Percentiles rank a stretch among this genome's conserved stretches.
Conservation (phyloP, 768 basidiomycete genomes). For the Coprinopsis sp. region DNA sequence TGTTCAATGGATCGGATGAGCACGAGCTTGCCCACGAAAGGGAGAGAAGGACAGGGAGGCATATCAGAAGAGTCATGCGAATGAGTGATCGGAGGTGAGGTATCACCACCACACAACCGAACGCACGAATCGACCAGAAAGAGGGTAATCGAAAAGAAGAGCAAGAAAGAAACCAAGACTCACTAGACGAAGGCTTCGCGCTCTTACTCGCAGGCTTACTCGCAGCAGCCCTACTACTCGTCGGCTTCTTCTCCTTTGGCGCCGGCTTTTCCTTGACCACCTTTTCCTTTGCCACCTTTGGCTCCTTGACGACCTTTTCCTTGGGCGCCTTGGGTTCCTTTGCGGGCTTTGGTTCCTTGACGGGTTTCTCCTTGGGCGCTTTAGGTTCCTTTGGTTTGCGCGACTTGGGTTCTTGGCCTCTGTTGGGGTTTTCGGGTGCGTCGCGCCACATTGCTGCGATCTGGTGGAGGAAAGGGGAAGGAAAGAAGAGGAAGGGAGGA, state of each 20-base stretch:
- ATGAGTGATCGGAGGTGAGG: no score
- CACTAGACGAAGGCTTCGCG: neutral
- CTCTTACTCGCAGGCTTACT: neutral
- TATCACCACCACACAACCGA: no score
- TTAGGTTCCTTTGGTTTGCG: conserved; percentile 2
- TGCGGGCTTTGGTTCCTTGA: neutral
- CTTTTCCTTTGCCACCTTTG: conserved; percentile 32
- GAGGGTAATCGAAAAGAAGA: no score
- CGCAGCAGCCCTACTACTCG: neutral
- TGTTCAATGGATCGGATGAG: no score
- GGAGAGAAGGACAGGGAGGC: no score
- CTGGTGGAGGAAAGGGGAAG: conserved; percentile 27
- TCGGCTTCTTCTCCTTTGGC: neutral
- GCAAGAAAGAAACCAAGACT: no score
- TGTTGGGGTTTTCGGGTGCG: conserved; percentile 61
- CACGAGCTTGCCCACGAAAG: no score
- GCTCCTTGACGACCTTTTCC: neutral
- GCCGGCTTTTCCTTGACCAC: neutral
- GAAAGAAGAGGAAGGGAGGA: neutral
- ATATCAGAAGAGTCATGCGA: no score
- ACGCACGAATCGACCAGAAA: no score
- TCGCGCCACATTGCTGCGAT: conserved; percentile 55
- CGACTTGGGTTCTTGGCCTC: conserved; percentile 44
- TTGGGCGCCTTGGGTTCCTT: neutral
- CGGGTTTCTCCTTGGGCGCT: conserved; percentile 1